Evolutionary conservation across 2,329 filamentous ascomycete genomes (phyloP).

Genomic region (Malbranchea zuffiana): DNA sequence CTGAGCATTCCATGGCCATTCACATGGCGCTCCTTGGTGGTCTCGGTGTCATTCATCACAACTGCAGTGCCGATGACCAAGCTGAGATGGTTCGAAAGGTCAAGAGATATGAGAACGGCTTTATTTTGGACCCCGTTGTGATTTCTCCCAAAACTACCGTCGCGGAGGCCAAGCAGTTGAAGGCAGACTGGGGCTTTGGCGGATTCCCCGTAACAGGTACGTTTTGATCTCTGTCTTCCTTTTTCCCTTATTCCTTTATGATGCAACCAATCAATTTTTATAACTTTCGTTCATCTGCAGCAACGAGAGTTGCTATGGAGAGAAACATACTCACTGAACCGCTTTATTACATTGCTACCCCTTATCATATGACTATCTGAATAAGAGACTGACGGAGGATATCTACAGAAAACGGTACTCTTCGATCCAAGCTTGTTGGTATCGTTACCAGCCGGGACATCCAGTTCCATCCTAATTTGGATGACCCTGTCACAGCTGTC

Average conservation of each 20-base stretch:
- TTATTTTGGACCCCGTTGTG: constrained; percentile 92
- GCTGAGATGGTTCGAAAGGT: constrained; percentile 99
- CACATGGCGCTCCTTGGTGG: constrained; percentile 56
- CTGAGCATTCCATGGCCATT: constrained; percentile 98
- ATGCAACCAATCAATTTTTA: constrained; percentile 54
- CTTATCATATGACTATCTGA: not conserved
- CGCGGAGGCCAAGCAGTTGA: constrained; percentile 78
- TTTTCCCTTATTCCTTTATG: constrained; percentile 45
- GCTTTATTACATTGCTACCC: no score
- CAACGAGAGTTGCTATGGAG: constrained; percentile 78
- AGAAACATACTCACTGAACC: no score
- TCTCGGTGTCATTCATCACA: constrained; percentile 88
- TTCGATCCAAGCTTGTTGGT: constrained; percentile 90
- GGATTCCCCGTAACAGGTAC: constrained; percentile 91
- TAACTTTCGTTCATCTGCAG: constrained; percentile 99
- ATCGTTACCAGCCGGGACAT: constrained; percentile 98
- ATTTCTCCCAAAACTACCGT: constrained; percentile 80
- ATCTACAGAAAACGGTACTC: constrained; percentile 67
- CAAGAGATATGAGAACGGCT: constrained; percentile 98
- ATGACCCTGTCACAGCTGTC: constrained; percentile 67
- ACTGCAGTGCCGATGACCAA: constrained; percentile 94
- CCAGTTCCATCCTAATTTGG: constrained; percentile 75
- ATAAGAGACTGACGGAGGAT: no score
- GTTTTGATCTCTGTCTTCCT: constrained; percentile 15
- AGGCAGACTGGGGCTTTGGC: constrained; percentile 97